A percentile compares a stretch with the other conserved stretches of the same genome.
phyloP scores from a whole-genome alignment of 2,329 filamentous ascomycete species.

The Penicillium sp. region DNA sequence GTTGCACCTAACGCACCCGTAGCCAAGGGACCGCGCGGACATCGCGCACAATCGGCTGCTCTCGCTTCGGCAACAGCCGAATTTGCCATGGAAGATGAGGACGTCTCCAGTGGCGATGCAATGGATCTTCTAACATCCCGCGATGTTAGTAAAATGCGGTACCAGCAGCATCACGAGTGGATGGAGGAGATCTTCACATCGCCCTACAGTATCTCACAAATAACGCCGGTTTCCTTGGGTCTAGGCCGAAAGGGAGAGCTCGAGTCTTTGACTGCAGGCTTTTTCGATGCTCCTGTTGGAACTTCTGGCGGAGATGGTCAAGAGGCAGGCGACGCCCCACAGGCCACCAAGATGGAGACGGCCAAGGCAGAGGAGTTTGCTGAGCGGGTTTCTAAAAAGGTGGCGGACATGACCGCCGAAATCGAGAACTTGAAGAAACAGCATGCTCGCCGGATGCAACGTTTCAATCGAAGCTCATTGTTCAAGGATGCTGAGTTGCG shows the following conservation, averaged over 20 bases:
- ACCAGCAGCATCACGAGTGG: constrained; percentile 96
- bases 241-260: constrained; percentile 82
- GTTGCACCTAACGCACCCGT: constrained; percentile 26
- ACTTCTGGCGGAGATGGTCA: constrained; percentile 29
- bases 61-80: constrained; percentile 43
- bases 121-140: constrained; percentile 87
- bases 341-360: constrained; percentile 64
- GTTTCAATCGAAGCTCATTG: constrained; percentile 68
- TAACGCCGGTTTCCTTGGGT: constrained; percentile 81
- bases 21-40: constrained; percentile 43
- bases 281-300: constrained; percentile 65
- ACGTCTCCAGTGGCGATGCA: constrained; percentile 79
- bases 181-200: constrained; percentile 97
- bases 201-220: constrained; percentile 80
- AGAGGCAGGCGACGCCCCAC: constrained; percentile 31
- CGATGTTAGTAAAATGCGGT: constrained; percentile 82
- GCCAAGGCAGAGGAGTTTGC: constrained; percentile 83
- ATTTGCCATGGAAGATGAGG: constrained; percentile 74
- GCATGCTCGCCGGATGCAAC: constrained; percentile 72
- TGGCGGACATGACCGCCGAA: constrained; percentile 72
- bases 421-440: constrained; percentile 80
- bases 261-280: constrained; percentile 75
- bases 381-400: constrained; percentile 69
- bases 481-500: constrained; percentile 74
- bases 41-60: constrained; percentile 42